Conservation (phyloP, 768 basidiomycete genomes). For the Rubroboletus satanas region DNA sequence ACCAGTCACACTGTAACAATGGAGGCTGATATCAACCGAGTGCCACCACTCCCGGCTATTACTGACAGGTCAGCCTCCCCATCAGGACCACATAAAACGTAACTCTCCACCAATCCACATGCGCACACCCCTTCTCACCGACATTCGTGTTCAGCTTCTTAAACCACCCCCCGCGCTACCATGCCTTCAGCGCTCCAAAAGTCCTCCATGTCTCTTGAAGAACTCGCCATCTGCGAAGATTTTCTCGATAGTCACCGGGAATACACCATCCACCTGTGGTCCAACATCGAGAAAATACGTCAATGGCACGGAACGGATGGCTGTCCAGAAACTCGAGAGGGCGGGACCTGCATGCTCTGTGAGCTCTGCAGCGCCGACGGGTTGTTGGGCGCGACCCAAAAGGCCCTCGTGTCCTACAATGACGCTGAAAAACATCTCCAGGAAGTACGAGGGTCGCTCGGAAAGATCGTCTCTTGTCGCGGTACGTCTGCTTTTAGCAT, state of each 20-base stretch:
- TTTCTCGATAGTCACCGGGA: conserved; percentile 9
- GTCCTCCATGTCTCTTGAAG: conserved; percentile 8
- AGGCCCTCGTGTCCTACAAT: conserved; percentile 4
- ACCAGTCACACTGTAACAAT: neutral
- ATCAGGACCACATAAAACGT: neutral
- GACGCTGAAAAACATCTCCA: conserved; percentile 6
- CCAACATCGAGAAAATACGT: conserved; percentile 1
- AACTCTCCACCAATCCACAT: neutral
- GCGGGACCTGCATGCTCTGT: conserved; percentile 9
- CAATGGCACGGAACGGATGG: neutral
- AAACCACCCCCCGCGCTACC: neutral
- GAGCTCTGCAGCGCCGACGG: conserved; percentile 6
- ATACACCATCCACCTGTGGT: conserved; percentile 11
- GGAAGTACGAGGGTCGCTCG: conserved; percentile 2
- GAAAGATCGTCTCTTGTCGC: neutral
- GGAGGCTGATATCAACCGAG: conserved; percentile 3
- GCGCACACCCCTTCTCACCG: neutral
- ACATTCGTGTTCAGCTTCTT: neutral
- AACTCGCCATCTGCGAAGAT: conserved; percentile 14
- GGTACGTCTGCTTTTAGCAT: neutral
- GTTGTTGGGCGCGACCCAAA: conserved; percentile 4
- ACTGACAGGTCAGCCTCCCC: conserved; percentile 9
- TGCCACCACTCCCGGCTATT: neutral
- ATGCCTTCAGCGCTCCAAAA: conserved; percentile 2
- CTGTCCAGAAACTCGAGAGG: neutral